These are phyloP conservation scores for Theobroma grandiflorum DNA, from an alignment of 441 rosid genomes.

Conservation along the genomic window DNA sequence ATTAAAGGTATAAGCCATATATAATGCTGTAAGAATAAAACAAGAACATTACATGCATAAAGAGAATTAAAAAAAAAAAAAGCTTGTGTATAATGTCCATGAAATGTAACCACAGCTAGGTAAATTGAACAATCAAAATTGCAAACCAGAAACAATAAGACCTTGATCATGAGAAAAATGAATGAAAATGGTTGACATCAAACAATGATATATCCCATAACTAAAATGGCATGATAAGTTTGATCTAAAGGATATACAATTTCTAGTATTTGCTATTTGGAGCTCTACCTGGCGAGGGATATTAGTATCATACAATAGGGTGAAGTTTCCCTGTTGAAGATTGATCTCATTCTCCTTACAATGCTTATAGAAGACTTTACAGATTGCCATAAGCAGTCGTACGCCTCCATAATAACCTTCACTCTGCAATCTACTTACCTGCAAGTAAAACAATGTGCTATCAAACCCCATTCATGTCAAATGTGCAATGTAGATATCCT, in stretches of 20 bases:
- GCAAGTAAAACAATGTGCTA: background rate
- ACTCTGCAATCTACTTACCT: slow-evolving; percentile 72
- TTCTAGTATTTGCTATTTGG: background rate
- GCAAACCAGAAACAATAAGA: background rate
- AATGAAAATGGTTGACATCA: background rate
- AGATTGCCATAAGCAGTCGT: slow-evolving; percentile 90
- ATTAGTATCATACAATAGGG: slow-evolving; percentile 83
- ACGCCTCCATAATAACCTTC: slow-evolving; percentile 97
- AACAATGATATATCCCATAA: background rate
- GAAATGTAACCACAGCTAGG: background rate
- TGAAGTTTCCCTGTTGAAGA: slow-evolving; percentile 66
- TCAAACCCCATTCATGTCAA: background rate
- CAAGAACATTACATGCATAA: slow-evolving; percentile 2
- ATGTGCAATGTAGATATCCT: background rate
- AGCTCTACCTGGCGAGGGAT: slow-evolving; percentile 89
- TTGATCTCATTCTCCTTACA: slow-evolving; percentile 65
- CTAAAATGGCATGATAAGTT: background rate
- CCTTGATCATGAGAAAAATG: background rate
- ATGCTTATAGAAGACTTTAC: slow-evolving; percentile 64
- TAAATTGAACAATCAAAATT: background rate
- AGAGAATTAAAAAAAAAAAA: background rate
- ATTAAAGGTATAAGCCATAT: slow-evolving; percentile 29
- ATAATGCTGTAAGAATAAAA: background rate
- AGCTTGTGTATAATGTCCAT: too few relatives aligned
- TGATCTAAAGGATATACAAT: background rate